Evolutionary conservation across 495 filamentous ascomycete genomes (phyloP).

Genomic region (Daldinia decipiens): DNA sequence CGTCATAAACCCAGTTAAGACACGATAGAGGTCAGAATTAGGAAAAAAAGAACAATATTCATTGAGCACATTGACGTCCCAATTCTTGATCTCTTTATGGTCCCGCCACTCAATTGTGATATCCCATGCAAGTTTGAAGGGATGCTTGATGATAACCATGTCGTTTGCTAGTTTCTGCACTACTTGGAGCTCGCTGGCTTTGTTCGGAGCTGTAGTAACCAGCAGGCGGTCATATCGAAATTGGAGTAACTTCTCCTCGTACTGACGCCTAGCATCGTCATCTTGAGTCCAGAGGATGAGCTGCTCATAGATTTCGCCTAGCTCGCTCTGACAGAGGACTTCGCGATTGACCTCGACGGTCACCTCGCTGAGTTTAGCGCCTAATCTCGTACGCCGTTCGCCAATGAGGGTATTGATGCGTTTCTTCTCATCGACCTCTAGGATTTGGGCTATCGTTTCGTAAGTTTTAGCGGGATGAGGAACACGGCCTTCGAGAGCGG

Average conservation of each 20-base stretch:
- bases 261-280: conserved; percentile 81
- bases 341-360: conserved; percentile 88
- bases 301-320: conserved; percentile 79
- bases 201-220: conserved; percentile 70
- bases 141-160: conserved; percentile 96
- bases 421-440: conserved; percentile 88
- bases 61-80: conserved; percentile 77
- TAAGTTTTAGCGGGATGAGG: conserved; percentile 85
- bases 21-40: conserved; percentile 79
- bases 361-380: conserved; percentile 83
- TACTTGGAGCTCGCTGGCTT: conserved; percentile 71
- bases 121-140: conserved; percentile 89
- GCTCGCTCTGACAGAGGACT: conserved; percentile 72
- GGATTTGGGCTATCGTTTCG: conserved; percentile 81
- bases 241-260: conserved; percentile 90
- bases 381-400: conserved; percentile 86
- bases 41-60: conserved; percentile 89
- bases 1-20: conserved; percentile 80
- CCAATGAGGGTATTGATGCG: conserved; percentile 91
- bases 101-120: conserved; percentile 91
- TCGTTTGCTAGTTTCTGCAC: conserved; percentile 80
- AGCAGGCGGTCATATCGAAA: conserved; percentile 80
- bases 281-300: conserved; percentile 91
- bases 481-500: conserved; percentile 84
- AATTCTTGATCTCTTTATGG: conserved; percentile 72